Evolutionary conservation across 306 rosid genomes (phyloP).

Genomic region (Astragalus glycyphyllos): DNA sequence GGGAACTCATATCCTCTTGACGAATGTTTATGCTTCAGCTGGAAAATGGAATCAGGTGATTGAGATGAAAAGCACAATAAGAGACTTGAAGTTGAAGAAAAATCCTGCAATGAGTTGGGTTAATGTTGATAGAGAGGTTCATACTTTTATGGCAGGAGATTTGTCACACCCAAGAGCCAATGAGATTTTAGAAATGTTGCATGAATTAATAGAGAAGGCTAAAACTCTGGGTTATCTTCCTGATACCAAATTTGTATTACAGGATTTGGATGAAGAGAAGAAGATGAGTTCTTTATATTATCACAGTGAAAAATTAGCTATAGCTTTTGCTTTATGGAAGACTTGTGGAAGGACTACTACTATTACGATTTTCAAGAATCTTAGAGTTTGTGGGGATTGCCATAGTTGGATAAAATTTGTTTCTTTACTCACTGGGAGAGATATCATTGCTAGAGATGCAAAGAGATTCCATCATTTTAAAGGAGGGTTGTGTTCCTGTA

Average conservation of each 20-base stretch:
- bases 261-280: constrained; percentile 62
- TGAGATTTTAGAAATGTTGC: constrained; percentile 52
- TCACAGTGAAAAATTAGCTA: constrained; percentile 77
- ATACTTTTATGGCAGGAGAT: constrained; percentile 81
- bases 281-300: constrained; percentile 58
- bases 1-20: constrained; percentile 64
- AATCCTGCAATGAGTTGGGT: constrained; percentile 74
- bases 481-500: constrained; percentile 69
- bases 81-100: constrained; percentile 63
- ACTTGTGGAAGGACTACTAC: constrained; percentile 50
- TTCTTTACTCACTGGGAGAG: constrained; percentile 57
- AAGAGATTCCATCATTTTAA: constrained; percentile 71
- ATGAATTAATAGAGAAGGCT: constrained; percentile 53
- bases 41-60: constrained; percentile 74
- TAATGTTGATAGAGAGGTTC: constrained; percentile 64
- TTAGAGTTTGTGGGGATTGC: constrained; percentile 75
- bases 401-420: constrained; percentile 66
- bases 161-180: constrained; percentile 61
- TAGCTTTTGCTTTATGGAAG: constrained; percentile 67
- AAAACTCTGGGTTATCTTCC: constrained; percentile 60
- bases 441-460: constrained; percentile 65
- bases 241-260: constrained; percentile 68
- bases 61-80: constrained; percentile 66
- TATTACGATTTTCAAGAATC: constrained; percentile 72
- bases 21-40: constrained; percentile 71